These are phyloP conservation scores for Acer yangbiense DNA, from an alignment of 345 rosid genomes.

Conservation along the genomic window DNA sequence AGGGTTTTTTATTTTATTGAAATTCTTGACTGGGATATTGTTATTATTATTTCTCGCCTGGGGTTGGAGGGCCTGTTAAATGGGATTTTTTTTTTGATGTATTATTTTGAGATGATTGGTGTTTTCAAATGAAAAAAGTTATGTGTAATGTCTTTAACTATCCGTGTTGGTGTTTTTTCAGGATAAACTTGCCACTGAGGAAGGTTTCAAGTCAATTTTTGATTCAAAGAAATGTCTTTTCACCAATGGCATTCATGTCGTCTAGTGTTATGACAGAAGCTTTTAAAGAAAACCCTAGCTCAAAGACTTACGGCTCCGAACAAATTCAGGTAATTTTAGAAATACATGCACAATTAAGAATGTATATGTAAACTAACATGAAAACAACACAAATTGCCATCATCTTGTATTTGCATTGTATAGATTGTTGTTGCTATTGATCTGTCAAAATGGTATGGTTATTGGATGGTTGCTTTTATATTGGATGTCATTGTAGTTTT, in stretches of 20 bases:
- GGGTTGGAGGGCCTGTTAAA: no score
- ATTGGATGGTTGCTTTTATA: not conserved
- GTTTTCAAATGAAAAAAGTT: no score
- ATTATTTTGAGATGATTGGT: no score
- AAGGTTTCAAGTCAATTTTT: conserved; percentile 30
- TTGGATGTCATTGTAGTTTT: not conserved
- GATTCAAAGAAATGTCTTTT: conserved; percentile 36
- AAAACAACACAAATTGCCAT: not conserved
- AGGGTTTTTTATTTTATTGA: not conserved
- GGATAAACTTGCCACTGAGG: conserved; percentile 47
- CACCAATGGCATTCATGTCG: conserved; percentile 67
- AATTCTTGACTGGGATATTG: not conserved
- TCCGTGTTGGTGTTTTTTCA: conserved; percentile 28
- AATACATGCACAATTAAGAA: no score
- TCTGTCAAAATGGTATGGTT: no score
- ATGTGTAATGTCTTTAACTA: not conserved
- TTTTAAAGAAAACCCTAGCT: conserved; percentile 49
- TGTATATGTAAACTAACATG: no score
- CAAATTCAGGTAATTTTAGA: conserved; percentile 73
- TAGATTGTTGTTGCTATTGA: no score
- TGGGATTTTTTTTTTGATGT: no score
- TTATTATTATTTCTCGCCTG: no score
- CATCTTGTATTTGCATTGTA: not conserved
- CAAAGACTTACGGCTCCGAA: conserved; percentile 74
- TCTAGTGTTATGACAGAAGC: conserved; percentile 59